Conservation (phyloP, 306 rosid species). For the Sicyos edulis region DNA sequence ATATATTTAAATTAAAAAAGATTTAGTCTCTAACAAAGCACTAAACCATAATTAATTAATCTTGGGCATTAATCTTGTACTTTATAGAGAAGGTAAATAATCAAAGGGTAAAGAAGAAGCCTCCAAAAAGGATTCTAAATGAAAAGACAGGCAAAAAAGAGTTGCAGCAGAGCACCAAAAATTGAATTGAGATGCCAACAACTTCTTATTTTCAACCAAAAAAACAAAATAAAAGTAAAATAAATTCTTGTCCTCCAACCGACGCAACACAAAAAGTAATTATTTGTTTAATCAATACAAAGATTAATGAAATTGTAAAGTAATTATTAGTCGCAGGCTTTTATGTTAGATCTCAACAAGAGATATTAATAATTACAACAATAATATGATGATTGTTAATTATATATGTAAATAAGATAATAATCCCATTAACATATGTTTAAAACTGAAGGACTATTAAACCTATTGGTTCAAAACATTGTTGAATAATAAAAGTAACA, state of each 20-base stretch:
- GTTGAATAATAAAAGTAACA: neutral
- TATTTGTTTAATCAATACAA: conserved; percentile 12
- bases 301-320: conserved; percentile 13
- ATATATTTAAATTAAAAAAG: too few species aligned
- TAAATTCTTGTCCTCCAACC: conserved; percentile 61
- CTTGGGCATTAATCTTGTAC: neutral
- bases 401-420: too few species aligned
- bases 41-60: neutral
- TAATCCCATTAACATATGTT: too few species aligned
- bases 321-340: neutral
- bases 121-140: conserved; percentile 4
- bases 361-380: neutral
- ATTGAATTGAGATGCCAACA: conserved; percentile 22
- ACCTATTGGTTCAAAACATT: too few species aligned
- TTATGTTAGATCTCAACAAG: conserved; percentile 20
- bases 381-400: neutral
- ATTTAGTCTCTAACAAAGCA: neutral
- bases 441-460: too few species aligned
- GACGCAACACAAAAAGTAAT: conserved; percentile 44
- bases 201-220: neutral
- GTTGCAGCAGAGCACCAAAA: conserved; percentile 18
- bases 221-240: conserved; percentile 23
- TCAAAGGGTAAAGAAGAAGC: neutral
- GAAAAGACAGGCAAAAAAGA: neutral
- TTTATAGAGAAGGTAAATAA: neutral